Conservation (phyloP, 1,284 basidiomycete genomes). For the Irpex sp. region DNA sequence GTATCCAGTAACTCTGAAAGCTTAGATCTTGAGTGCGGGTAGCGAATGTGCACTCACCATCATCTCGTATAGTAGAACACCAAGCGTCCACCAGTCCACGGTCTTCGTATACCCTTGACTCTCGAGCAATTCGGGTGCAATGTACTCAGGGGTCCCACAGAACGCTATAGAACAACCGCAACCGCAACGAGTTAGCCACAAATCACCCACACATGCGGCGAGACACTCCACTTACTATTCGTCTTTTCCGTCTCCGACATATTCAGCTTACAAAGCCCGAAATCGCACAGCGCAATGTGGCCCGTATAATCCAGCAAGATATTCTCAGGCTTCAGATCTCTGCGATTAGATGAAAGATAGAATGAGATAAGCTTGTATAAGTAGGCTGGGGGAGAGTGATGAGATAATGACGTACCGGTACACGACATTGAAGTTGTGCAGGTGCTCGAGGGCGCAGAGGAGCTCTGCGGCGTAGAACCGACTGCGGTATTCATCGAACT, state of each 20-base stretch:
- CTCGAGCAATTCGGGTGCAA: slow-evolving; percentile 92
- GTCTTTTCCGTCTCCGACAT: slow-evolving; percentile 99
- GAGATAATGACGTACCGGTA: slow-evolving; percentile 65
- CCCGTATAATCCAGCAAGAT: slow-evolving; percentile 97
- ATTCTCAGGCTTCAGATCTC: slow-evolving; percentile 97
- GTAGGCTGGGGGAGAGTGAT: background rate
- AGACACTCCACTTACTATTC: slow-evolving; percentile 65
- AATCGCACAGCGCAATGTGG: slow-evolving; percentile 97
- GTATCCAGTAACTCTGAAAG: background rate
- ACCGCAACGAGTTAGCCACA: background rate
- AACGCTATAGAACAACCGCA: slow-evolving; percentile 58
- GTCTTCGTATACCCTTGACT: slow-evolving; percentile 99
- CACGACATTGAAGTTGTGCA: slow-evolving; percentile 97
- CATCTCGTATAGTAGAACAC: slow-evolving; percentile 98
- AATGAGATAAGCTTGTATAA: background rate
- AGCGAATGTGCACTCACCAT: no score
- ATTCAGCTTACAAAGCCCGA: slow-evolving; percentile 98
- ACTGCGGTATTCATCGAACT: slow-evolving; percentile 92
- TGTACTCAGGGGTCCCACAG: slow-evolving; percentile 99
- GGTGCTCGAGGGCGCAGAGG: slow-evolving; percentile 90
- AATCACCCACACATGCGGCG: slow-evolving; percentile 1
- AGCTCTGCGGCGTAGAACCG: slow-evolving; percentile 98
- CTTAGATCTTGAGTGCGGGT: no score
- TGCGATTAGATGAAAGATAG: slow-evolving; percentile 23
- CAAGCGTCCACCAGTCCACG: slow-evolving; percentile 99